Base-by-base conservation (phyloP, 257 asterid genomes). In the Petrea volubilis region DNA sequence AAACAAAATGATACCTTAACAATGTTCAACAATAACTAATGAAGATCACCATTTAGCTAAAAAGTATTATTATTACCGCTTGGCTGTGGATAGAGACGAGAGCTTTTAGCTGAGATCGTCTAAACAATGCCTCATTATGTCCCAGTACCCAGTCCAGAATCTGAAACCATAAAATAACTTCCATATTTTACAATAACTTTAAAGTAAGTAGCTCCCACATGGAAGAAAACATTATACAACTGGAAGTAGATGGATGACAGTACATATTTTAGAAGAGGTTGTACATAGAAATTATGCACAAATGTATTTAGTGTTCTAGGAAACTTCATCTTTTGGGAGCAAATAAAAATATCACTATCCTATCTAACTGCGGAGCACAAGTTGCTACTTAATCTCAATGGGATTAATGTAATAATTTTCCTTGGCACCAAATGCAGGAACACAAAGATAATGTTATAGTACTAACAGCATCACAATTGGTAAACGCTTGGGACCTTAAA, bases 101-200 rank as follows among this genome's bases (percentile, higher is more conserved):
- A 74, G 94, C 99, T 83, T 95, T 95, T 84, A 92, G 78, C 85
- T 95, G 99, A 70, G 97, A 96, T 67, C 99, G 91, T 82, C 99
- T 90, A 76, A 95, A 95, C 34, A 95, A 76, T n/a, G 93, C 96
- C 64, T 95, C 99, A 64, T 82, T 87, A 74, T 95, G 99, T 64
- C 99, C 99, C 79, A 95, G 80, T 44, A 81, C 90, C 24, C 86
- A 92, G 78, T 95, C 99, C 66, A 92, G 89, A 50, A 95, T 84
- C 99, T 95, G 84, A 47, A 78, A 65, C 40, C 78, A 71, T 6
- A 41, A 64, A 59, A 67, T 1, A 52, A 61, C 44, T 24, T 33
- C 43, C 58, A 55, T 43, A 17, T 60, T 65, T 52, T 5, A 53
- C 46, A 15, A 63, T 3, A 74, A 50, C 55, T 41, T 53, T 24